A percentile compares a stretch with the other conserved stretches of the same genome.
Evolutionary conservation across 2,329 filamentous ascomycete species (phyloP).

Genomic region (Exophiala sideris): DNA sequence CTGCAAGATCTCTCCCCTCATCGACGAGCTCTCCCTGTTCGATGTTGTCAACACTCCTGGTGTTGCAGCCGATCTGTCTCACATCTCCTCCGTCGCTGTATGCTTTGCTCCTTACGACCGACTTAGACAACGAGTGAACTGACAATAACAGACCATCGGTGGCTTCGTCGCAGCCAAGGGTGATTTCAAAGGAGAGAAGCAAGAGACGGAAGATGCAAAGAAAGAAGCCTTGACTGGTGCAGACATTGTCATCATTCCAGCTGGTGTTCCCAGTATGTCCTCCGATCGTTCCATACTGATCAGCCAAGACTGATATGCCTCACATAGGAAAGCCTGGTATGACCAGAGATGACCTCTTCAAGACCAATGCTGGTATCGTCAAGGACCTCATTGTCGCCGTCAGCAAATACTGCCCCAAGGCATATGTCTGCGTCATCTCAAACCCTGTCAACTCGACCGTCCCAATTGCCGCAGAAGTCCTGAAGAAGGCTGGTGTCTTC

Average conservation of each 20-base stretch:
- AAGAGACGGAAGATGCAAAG: slow-evolving; percentile 68
- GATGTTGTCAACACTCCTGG: slow-evolving; percentile 99
- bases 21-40: slow-evolving; percentile 93
- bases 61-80: slow-evolving; percentile 91
- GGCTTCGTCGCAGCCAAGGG: slow-evolving; percentile 73
- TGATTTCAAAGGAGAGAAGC: slow-evolving; percentile 29
- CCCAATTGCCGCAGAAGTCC: slow-evolving; percentile 92
- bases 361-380: slow-evolving; percentile 98
- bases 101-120: slow-evolving; percentile 39
- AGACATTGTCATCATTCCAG: slow-evolving; percentile 95
- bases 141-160: slow-evolving; percentile 65
- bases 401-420: slow-evolving; percentile 85
- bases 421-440: slow-evolving; percentile 93
- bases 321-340: slow-evolving; percentile 90
- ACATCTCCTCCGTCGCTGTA: slow-evolving; percentile 88
- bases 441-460: slow-evolving; percentile 99
- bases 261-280: slow-evolving; percentile 88
- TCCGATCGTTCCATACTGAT: background rate
- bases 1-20: slow-evolving; percentile 81
- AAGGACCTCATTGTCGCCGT: slow-evolving; percentile 86
- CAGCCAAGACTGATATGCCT: slow-evolving; percentile 21
- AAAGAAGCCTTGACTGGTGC: slow-evolving; percentile 87
- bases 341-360: slow-evolving; percentile 99
- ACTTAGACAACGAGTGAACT: slow-evolving; percentile 14
- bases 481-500: slow-evolving; percentile 91